Percentiles rank a stretch among this genome's conserved stretches.
These are phyloP conservation scores for Nakazawaea wickerhamii DNA, from an alignment of 805 yeast species.

Conservation along the genomic window DNA sequence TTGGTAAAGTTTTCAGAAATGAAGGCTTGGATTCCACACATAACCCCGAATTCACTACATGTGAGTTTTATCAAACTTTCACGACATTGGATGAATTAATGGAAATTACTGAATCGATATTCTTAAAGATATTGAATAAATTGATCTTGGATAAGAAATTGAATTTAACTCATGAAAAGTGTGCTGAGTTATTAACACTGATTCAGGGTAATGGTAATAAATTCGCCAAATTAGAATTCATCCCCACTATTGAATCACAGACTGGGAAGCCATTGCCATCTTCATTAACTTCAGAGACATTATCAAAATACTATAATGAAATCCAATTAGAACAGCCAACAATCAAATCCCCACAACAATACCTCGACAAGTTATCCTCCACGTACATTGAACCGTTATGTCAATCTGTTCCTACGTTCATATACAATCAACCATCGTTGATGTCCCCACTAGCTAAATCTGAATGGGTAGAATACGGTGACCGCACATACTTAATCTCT, in stretches of 20 bases:
- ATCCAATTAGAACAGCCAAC: slow-evolving; percentile 32
- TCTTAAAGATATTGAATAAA: slow-evolving; percentile 33
- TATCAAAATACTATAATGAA: slow-evolving; percentile 34
- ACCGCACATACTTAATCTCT: slow-evolving; percentile 39
- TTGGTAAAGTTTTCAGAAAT: slow-evolving; percentile 82
- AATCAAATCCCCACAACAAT: slow-evolving; percentile 46
- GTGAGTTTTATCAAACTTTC: slow-evolving; percentile 82
- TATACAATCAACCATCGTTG: slow-evolving; percentile 76
- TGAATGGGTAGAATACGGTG: slow-evolving; percentile 24
- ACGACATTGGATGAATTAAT: slow-evolving; percentile 64
- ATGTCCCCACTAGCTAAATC: slow-evolving; percentile 90
- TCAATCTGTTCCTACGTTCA: slow-evolving; percentile 61
- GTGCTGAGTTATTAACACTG: slow-evolving; percentile 12
- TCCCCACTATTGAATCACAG: slow-evolving; percentile 51
- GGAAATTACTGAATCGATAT: slow-evolving; percentile 53
- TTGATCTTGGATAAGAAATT: slow-evolving; percentile 21
- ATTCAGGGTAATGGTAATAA: slow-evolving; percentile 16
- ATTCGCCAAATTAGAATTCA: slow-evolving; percentile 54
- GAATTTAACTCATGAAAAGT: slow-evolving; percentile 21
- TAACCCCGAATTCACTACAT: slow-evolving; percentile 88
- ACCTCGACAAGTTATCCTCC: slow-evolving; percentile 61
- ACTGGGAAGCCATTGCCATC: slow-evolving; percentile 48
- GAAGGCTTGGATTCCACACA: slow-evolving; percentile 93
- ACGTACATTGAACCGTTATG: slow-evolving; percentile 55
- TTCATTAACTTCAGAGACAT: slow-evolving; percentile 31